Evolutionary conservation across 1,284 basidiomycete species (phyloP).

Genomic region (Schizophyllum commune): DNA sequence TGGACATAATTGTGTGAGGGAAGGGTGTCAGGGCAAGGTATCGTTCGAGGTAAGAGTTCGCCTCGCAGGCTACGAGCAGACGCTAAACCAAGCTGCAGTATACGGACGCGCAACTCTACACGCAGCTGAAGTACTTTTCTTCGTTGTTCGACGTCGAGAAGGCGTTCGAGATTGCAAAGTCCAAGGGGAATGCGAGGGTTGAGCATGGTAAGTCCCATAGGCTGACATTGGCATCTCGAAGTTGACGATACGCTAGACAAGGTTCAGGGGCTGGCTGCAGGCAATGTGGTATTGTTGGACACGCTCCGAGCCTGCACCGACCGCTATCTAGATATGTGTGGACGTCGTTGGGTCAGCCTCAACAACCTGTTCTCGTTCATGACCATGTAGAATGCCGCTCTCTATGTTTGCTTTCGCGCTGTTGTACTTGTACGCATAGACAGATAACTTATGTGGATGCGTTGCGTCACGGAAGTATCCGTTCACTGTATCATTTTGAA

Average conservation of each 20-base stretch:
- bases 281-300: constrained; percentile 45
- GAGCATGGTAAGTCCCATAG: constrained; percentile 39
- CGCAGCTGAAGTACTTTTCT: constrained; percentile 77
- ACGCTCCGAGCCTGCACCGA: constrained; percentile 53
- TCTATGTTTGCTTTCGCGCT: background rate
- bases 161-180: constrained; percentile 38
- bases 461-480: no score
- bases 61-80: background rate
- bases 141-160: constrained; percentile 74
- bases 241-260: constrained; percentile 36
- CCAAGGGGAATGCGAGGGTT: constrained; percentile 34
- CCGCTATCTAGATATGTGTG: constrained; percentile 77
- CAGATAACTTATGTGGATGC: no score
- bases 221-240: background rate
- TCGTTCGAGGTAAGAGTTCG: constrained; percentile 59
- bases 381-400: constrained; percentile 28
- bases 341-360: constrained; percentile 83
- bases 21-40: constrained; percentile 63
- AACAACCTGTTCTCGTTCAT: constrained; percentile 72
- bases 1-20: constrained; percentile 70
- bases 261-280: constrained; percentile 38
- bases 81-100: constrained; percentile 44
- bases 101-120: constrained; percentile 76
- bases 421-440: background rate
- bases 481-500: no score